Evolutionary conservation across 371 early-diverging fungal genomes (phyloP).

Genomic region (Paraphysoderma sedebokerense): DNA sequence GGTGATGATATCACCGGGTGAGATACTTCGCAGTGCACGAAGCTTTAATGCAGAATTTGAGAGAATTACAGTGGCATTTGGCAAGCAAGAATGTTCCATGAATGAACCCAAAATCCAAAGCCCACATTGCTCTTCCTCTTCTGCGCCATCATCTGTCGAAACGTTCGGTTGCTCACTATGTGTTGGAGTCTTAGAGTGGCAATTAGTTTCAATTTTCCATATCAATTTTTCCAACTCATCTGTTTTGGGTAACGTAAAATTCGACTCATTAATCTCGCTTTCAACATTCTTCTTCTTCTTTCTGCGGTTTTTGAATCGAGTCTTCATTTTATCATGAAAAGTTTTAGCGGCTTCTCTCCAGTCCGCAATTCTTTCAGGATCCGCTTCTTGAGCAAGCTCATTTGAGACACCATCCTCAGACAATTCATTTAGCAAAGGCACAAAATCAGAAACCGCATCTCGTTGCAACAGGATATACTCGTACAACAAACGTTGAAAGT

Average conservation of each 20-base stretch:
- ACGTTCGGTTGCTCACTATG: not conserved
- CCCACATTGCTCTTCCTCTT: not conserved
- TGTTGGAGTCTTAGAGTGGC: not conserved
- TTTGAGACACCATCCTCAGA: not conserved
- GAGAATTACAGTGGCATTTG: not conserved
- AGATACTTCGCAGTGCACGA: not conserved
- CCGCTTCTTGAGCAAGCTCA: not conserved
- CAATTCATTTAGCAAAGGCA: not conserved
- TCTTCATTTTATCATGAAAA: conserved; percentile 1
- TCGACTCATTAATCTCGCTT: not conserved
- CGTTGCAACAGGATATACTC: not conserved
- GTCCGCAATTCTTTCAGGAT: not conserved
- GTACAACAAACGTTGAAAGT: not conserved
- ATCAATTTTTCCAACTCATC: not conserved
- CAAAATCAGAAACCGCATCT: not conserved
- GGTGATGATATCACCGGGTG: not conserved
- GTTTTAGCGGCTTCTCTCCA: not conserved
- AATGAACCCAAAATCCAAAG: not conserved
- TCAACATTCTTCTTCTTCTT: not conserved
- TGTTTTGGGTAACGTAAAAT: not conserved
- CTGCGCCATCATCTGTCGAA: not conserved
- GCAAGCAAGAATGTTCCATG: not conserved
- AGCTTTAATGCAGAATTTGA: not conserved
- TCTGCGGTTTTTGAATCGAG: not conserved
- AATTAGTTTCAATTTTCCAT: not conserved